A percentile compares a stretch with the other conserved stretches of the same genome.
phyloP scores from a whole-genome alignment of 2,329 filamentous ascomycete genomes.

The Plectosphaerella sp. region DNA sequence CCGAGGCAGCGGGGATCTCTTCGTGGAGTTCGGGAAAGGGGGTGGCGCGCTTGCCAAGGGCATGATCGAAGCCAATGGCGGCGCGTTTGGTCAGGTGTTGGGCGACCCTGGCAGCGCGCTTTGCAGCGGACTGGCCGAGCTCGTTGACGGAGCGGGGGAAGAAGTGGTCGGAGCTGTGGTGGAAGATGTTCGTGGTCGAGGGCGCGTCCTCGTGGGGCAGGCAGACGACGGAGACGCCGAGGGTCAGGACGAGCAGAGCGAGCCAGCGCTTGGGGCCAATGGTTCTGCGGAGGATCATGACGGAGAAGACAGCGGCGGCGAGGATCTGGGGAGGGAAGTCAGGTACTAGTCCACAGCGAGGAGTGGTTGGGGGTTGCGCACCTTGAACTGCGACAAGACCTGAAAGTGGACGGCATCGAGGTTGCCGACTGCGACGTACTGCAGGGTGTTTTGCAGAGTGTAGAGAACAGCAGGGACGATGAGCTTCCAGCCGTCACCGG shows the following conservation, averaged over 20 bases:
- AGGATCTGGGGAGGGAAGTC: conserved; percentile 55
- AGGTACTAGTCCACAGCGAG: neutral
- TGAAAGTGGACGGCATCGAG: conserved; percentile 91
- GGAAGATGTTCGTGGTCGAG: conserved; percentile 55
- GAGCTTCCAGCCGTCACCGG: conserved; percentile 90
- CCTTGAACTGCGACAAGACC: conserved; percentile 87
- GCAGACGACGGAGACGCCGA: conserved; percentile 82
- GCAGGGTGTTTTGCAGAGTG: conserved; percentile 87
- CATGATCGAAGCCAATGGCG: conserved; percentile 28
- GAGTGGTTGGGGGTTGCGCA: conserved; percentile 19
- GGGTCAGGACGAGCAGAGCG: conserved; percentile 71
- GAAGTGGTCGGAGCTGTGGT: conserved; percentile 61
- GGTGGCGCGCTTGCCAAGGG: conserved; percentile 66
- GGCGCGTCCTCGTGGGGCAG: conserved; percentile 56
- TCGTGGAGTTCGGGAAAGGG: conserved; percentile 86
- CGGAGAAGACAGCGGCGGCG: conserved; percentile 82
- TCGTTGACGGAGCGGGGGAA: conserved; percentile 79
- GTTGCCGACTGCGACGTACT: conserved; percentile 89
- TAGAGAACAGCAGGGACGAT: conserved; percentile 85
- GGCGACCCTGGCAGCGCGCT: conserved; percentile 43
- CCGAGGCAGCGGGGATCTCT: conserved; percentile 37
- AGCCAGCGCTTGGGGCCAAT: conserved; percentile 75
- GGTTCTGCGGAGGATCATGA: conserved; percentile 67
- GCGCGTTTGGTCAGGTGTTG: conserved; percentile 45
- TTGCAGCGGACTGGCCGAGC: conserved; percentile 51